phyloP scores from a whole-genome alignment of 441 rosid genomes.

The Populus trichocarpa region DNA sequence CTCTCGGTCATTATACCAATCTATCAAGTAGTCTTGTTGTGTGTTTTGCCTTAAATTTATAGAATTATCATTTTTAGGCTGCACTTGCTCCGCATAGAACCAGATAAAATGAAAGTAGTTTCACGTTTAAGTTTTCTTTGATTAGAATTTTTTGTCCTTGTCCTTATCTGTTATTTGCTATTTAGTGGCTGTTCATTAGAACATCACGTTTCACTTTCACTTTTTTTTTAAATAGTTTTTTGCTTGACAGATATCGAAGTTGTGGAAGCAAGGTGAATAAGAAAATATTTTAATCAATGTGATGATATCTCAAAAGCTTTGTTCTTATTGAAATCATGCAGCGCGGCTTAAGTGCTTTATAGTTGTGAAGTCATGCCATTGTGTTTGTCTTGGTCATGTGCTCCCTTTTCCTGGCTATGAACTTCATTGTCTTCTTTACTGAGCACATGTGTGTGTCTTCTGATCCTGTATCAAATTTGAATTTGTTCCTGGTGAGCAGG shows the following conservation, averaged over 20 bases:
- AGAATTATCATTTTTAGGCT: neutral
- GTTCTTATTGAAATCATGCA: neutral
- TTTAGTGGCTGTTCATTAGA: neutral
- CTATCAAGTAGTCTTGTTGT: too few relatives aligned
- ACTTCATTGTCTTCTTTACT: neutral
- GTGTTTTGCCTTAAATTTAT: too few relatives aligned
- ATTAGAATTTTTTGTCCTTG: neutral
- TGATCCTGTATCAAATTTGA: neutral
- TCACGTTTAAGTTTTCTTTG: neutral
- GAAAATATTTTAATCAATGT: neutral
- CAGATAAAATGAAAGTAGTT: neutral
- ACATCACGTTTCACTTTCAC: neutral
- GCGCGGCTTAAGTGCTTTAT: neutral
- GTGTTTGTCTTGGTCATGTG: neutral
- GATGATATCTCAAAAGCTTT: neutral
- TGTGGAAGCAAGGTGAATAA: neutral
- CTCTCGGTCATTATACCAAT: too few relatives aligned
- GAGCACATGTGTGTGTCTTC: neutral
- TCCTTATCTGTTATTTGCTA: neutral
- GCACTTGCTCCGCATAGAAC: neutral
- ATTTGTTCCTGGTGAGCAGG: constrained; percentile 34
- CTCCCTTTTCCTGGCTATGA: neutral
- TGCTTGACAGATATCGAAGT: neutral
- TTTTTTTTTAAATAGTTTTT: too few relatives aligned
- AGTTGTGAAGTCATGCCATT: neutral